Conservation (phyloP, 768 basidiomycete genomes). For the Boletellus ananiceps region DNA sequence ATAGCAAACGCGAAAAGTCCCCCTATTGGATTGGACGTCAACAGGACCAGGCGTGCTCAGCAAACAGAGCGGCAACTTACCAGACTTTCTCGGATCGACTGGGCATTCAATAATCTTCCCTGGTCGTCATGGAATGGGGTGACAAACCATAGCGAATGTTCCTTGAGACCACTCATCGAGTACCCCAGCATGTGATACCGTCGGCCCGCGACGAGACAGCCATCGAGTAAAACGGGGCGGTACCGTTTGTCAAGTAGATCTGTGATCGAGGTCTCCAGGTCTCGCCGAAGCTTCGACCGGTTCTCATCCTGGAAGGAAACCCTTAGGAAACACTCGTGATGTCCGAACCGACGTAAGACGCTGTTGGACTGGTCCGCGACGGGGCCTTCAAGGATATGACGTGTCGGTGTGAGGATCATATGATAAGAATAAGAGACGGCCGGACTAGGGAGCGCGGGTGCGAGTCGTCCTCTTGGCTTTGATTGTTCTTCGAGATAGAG, state of each 20-base stretch:
- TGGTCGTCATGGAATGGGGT: conserved; percentile 34
- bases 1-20: conserved; percentile 34
- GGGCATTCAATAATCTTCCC: conserved; percentile 22
- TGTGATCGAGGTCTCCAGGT: conserved; percentile 28
- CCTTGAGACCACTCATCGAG: conserved; percentile 48
- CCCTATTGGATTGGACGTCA: conserved; percentile 28
- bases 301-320: conserved; percentile 48
- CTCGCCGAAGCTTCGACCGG: conserved; percentile 34
- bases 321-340: conserved; percentile 43
- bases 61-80: conserved; percentile 17
- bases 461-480: conserved; percentile 24
- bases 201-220: conserved; percentile 40
- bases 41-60: background rate
- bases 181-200: conserved; percentile 46
- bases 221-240: conserved; percentile 30
- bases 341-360: conserved; percentile 34
- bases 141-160: conserved; percentile 49
- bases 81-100: conserved; percentile 31
- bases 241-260: conserved; percentile 33
- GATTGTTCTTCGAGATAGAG: conserved; percentile 22
- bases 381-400: conserved; percentile 37
- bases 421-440: conserved; percentile 34
- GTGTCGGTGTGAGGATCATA: conserved; percentile 38
- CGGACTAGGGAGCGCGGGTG: conserved; percentile 13
- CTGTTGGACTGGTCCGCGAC: conserved; percentile 36